phyloP scores from a whole-genome alignment of 768 basidiomycete genomes.

The Amylocystis lapponica region DNA sequence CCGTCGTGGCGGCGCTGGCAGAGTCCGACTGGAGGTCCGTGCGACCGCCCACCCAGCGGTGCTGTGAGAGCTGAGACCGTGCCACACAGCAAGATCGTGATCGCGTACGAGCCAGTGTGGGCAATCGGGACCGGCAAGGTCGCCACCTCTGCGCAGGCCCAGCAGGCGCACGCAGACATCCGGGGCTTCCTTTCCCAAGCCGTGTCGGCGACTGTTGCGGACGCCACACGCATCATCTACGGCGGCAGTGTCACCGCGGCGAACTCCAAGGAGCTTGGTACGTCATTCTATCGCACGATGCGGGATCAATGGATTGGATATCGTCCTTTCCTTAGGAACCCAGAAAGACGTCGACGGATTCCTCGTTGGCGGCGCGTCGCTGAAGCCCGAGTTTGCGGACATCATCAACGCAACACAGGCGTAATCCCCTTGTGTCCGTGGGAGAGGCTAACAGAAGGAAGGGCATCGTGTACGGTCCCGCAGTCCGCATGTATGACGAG shows the following conservation, averaged over 20 bases:
- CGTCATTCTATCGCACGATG: slow-evolving; percentile 23
- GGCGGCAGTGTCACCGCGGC: slow-evolving; percentile 90
- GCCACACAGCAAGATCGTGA: slow-evolving; percentile 70
- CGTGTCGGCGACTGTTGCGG: slow-evolving; percentile 67
- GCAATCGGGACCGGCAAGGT: slow-evolving; percentile 98
- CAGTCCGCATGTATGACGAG: too few species aligned
- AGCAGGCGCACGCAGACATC: slow-evolving; percentile 83
- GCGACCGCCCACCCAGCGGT: not conserved
- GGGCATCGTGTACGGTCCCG: too few species aligned
- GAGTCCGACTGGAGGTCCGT: slow-evolving; percentile 78
- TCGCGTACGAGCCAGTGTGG: slow-evolving; percentile 98
- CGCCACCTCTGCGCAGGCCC: slow-evolving; percentile 87
- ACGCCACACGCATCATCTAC: slow-evolving; percentile 82
- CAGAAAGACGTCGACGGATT: slow-evolving; percentile 92
- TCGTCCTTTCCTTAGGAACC: slow-evolving; percentile 38
- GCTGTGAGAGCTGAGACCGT: not conserved
- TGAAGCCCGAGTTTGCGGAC: slow-evolving; percentile 94
- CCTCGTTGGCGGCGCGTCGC: slow-evolving; percentile 95
- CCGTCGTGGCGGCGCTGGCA: slow-evolving; percentile 57
- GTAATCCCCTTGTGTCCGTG: too few species aligned
- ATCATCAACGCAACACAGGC: slow-evolving; percentile 71
- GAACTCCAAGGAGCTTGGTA: slow-evolving; percentile 86
- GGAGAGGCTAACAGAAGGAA: too few species aligned
- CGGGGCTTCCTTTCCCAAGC: slow-evolving; percentile 63
- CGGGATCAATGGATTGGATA: not conserved